Evolutionary conservation across 2,329 filamentous ascomycete species (phyloP), one percentile per base, ranked within the genome.

Genomic region (Cordyceps javanica): DNA sequence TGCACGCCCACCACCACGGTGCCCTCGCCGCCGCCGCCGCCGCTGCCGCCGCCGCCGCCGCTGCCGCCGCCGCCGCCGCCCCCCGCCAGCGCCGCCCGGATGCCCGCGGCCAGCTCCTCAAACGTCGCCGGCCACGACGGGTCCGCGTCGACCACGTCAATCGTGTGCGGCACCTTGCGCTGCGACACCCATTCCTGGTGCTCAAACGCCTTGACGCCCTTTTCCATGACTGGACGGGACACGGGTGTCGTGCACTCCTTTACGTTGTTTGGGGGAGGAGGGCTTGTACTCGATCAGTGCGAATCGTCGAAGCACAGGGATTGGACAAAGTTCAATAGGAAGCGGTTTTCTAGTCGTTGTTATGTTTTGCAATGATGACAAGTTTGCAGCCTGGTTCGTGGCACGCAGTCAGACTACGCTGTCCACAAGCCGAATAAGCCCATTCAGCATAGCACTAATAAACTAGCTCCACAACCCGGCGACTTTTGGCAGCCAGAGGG

Each of bases 1-100:
- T 68, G 62, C 55, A 79, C 66, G 36, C 63, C 62, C 14, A 71
- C 30, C 25, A 73, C 26, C n/a, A n/a, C n/a, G n/a, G n/a, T n/a
- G n/a, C n/a, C n/a, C n/a, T n/a, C n/a, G n/a, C n/a, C n/a, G n/a
- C n/a, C n/a, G n/a, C n/a, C n/a, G n/a, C n/a, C n/a, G n/a, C n/a
- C n/a, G n/a, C n/a, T n/a, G n/a, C n/a, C n/a, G n/a, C n/a, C n/a
- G n/a, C n/a, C n/a, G n/a, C n/a, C n/a, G n/a, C n/a, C n/a, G n/a
- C n/a, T n/a, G n/a, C n/a, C n/a, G n/a, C n/a, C n/a, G n/a, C n/a
- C n/a, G n/a, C n/a, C n/a, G n/a, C n/a, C n/a, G n/a, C n/a, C n/a
- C n/a, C n/a, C n/a, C 7, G 63, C 64, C 4, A 72, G 63, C 2
- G 67, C 69, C 26, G 50, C 56, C 21, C 57, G 25, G 54, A 74